Conservation (phyloP, 192 early-diverging fungal species). For the Rhizoclosmatium globosum region DNA sequence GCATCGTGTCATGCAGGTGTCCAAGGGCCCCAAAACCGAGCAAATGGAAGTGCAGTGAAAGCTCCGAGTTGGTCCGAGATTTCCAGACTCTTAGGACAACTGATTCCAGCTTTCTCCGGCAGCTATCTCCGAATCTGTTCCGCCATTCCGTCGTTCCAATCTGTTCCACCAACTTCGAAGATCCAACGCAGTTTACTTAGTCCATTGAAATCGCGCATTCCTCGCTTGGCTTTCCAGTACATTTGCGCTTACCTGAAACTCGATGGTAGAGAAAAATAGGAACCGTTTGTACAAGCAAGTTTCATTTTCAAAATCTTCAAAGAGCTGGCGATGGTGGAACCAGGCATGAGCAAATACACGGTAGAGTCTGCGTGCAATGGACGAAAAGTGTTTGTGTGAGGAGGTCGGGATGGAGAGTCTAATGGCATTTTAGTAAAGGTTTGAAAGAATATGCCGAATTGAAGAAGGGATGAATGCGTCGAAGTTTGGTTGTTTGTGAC, state of each 20-base stretch:
- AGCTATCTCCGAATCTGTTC: no score
- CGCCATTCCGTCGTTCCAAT: no score
- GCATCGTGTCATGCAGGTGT: neutral
- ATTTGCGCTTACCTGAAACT: constrained; percentile 40
- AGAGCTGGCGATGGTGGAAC: constrained; percentile 90
- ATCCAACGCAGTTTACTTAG: no score
- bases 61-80: no score
- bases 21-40: neutral
- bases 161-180: no score
- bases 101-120: no score
- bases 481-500: neutral
- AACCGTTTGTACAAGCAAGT: constrained; percentile 78
- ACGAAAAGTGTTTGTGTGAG: constrained; percentile 86
- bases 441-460: neutral
- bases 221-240: no score
- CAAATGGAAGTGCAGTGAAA: no score
- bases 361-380: constrained; percentile 90
- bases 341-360: constrained; percentile 97
- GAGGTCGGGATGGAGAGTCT: constrained; percentile 60
- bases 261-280: constrained; percentile 67
- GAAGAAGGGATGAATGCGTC: no score
- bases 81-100: no score
- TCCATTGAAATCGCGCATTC: no score
- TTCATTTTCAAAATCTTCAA: constrained; percentile 86
- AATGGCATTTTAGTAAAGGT: no score